Base-by-base conservation (phyloP, 169 alveolate species). In the Eimeria maxima region DNA sequence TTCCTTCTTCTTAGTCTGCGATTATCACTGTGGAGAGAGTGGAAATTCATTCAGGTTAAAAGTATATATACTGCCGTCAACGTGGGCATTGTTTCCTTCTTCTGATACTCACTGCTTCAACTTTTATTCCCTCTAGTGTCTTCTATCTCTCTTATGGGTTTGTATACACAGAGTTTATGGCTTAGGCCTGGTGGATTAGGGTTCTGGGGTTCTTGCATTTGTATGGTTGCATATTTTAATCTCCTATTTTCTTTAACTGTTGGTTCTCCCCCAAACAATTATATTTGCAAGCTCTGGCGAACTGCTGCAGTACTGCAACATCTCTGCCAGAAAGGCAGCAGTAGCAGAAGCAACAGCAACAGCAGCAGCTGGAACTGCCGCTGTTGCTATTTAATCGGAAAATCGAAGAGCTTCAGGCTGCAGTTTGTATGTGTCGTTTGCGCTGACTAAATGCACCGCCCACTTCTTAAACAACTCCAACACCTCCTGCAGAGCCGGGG, bases 401-500 rank as follows among this genome's bases (percentile, higher is more conserved):
- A 29, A 38, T 18, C 89, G 89, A 45, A 78, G 63, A 4, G 89
- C 89, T 45, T 29, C 42, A 65, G 90, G 90, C 16, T 24, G 71
- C 74, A 81, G 71, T 24, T 53, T 50, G 73, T 81, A 45, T 13
- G 55, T 22, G 29, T 60, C 60, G 53, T 55, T 81, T 10, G 90
- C 90, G 10, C 60, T 81, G 16, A 38, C 90, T 8, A 81, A 47
- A 24, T 81, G 90, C 69, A 81, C 16, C 16, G 90, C 90, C 90
- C 90, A 81, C 20, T 24, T 65, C 47, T 65, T 38, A n/a, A 81
- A 81, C 22, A 47, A 33, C n/a, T 53, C 47, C 45, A 81, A 22
- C 5, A 18, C 47, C 22, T 33, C 45, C 24, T 81, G 90, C 16
- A 47, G 73, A 3, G 69, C 6, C 71, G 69, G 90, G 33, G 47